Percentiles rank a stretch among this genome's conserved stretches.
These are phyloP conservation scores for Marasmius fiardii DNA, from an alignment of 1,284 basidiomycete species.

Conservation along the genomic window DNA sequence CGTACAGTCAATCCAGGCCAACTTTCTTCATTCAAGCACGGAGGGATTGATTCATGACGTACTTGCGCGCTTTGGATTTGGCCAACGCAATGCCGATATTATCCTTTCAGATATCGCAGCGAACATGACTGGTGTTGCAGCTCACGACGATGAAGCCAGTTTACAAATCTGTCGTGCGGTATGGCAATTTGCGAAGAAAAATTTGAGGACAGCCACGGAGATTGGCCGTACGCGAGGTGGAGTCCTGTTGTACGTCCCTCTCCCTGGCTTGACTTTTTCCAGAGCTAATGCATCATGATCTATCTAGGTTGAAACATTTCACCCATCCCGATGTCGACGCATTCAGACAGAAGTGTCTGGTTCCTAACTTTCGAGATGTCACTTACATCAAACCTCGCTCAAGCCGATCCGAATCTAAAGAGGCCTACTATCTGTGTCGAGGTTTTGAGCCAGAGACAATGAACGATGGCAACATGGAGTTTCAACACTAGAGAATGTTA, in stretches of 20 bases:
- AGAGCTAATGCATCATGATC: slow-evolving; percentile 7
- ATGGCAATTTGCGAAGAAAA: slow-evolving; percentile 52
- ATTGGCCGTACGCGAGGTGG: slow-evolving; percentile 48
- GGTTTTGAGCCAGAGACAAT: slow-evolving; percentile 28
- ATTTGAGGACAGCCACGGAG: slow-evolving; percentile 46
- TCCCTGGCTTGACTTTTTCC: slow-evolving; percentile 1
- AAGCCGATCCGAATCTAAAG: slow-evolving; percentile 67
- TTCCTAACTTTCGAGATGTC: slow-evolving; percentile 58
- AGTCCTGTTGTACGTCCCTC: slow-evolving; percentile 57
- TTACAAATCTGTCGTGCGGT: slow-evolving; percentile 64
- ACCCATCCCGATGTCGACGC: slow-evolving; percentile 54
- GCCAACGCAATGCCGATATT: slow-evolving; percentile 52
- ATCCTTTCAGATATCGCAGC: slow-evolving; percentile 79
- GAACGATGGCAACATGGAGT: not conserved
- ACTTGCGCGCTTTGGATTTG: slow-evolving; percentile 29
- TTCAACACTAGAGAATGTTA: not conserved
- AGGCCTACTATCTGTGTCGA: slow-evolving; percentile 72
- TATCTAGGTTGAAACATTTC: slow-evolving; percentile 69
- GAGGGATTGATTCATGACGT: slow-evolving; percentile 43
- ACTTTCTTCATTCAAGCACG: slow-evolving; percentile 69
- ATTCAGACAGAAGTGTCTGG: slow-evolving; percentile 50
- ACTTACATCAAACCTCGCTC: slow-evolving; percentile 62
- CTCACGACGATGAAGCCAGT: slow-evolving; percentile 56
- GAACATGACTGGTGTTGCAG: slow-evolving; percentile 63
- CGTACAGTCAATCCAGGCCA: slow-evolving; percentile 65